Conservation (phyloP, 176 grass and related monocot genomes). For the Chloris gayana region DNA sequence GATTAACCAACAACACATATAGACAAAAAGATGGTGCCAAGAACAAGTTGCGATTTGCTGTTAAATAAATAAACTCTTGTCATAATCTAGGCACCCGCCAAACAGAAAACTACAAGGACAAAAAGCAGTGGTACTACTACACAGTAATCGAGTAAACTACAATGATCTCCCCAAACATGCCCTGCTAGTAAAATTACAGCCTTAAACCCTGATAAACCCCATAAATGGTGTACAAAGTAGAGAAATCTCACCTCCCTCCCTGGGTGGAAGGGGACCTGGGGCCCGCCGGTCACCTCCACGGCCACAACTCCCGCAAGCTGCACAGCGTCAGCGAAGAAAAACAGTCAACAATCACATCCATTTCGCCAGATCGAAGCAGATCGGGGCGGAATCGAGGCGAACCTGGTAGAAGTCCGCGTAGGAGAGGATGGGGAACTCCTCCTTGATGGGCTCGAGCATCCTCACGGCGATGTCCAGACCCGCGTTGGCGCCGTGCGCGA, state of each 20-base stretch:
- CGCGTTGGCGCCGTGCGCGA: conserved; percentile 75
- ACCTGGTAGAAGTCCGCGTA: conserved; percentile 97
- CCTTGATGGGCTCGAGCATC: conserved; percentile 89
- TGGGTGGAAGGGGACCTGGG: conserved; percentile 58
- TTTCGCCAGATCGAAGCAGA: conserved; percentile 13
- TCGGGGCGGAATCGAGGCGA: neutral
- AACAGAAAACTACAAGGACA: neutral
- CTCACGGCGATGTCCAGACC: conserved; percentile 88
- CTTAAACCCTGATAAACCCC: conserved; percentile 32
- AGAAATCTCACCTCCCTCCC: conserved; percentile 61
- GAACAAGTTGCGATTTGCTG: neutral
- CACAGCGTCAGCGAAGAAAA: neutral
- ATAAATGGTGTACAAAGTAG: neutral
- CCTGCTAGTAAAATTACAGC: neutral
- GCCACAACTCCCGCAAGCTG: conserved; percentile 72
- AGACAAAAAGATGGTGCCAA: too few relatives aligned
- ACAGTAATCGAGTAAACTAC: neutral
- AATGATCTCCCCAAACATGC: neutral
- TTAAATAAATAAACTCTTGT: neutral
- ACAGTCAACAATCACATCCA: conserved; percentile 24
- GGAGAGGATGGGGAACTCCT: conserved; percentile 81
- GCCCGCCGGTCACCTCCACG: conserved; percentile 63
- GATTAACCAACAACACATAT: neutral
- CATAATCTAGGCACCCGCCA: neutral
- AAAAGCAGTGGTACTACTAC: neutral